Conservation (phyloP, 495 filamentous ascomycete genomes). For the Chaetomium tenue region DNA sequence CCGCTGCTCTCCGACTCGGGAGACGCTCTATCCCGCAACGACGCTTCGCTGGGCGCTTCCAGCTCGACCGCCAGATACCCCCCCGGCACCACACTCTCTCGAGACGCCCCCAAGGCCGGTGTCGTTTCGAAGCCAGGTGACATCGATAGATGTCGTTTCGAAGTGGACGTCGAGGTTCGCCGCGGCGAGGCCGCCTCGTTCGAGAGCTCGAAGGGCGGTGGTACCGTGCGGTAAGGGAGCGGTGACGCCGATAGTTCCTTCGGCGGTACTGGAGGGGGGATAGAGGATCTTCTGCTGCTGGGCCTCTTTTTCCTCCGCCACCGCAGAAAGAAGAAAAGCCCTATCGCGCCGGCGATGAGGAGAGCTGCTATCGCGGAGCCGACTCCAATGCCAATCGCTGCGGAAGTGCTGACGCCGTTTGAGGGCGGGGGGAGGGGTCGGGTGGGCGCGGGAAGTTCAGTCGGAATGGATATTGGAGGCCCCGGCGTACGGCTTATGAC, state of each 20-base stretch:
- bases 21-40: slow-evolving; percentile 19
- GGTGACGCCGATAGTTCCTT: slow-evolving; percentile 23
- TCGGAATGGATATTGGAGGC: slow-evolving; percentile 5
- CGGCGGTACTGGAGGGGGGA: slow-evolving; percentile 30
- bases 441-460: slow-evolving; percentile 6
- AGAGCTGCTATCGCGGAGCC: slow-evolving; percentile 30
- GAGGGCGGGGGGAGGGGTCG: neutral
- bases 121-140: slow-evolving; percentile 6
- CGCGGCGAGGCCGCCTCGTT: slow-evolving; percentile 20
- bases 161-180: neutral
- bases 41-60: slow-evolving; percentile 21
- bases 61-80: slow-evolving; percentile 21
- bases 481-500: neutral
- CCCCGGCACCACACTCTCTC: slow-evolving; percentile 15
- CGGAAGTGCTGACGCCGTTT: slow-evolving; percentile 27
- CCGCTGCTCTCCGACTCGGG: slow-evolving; percentile 15
- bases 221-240: slow-evolving; percentile 9
- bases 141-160: slow-evolving; percentile 11
- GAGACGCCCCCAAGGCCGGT: neutral
- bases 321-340: slow-evolving; percentile 29
- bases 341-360: slow-evolving; percentile 19
- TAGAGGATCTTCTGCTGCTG: neutral
- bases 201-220: slow-evolving; percentile 27
- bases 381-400: slow-evolving; percentile 34
- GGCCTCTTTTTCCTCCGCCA: slow-evolving; percentile 18